phyloP scores from a whole-genome alignment of 148 eudicot species.

The Rhododendron simsii region DNA sequence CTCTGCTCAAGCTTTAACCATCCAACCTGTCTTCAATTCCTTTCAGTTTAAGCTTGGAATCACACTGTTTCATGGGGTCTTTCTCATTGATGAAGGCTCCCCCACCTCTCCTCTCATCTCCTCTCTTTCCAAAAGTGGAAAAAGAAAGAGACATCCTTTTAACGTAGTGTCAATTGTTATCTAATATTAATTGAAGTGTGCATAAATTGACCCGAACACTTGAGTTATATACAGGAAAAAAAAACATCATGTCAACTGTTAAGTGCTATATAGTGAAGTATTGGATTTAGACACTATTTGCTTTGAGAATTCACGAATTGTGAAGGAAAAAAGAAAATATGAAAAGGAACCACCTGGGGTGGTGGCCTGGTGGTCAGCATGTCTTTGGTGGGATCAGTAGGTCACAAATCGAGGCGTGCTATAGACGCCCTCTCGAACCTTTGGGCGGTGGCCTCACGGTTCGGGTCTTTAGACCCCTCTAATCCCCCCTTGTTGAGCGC shows the following conservation, averaged over 20 bases:
- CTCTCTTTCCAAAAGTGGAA: neutral
- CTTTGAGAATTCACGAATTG: neutral
- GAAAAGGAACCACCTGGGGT: no score
- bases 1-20: slow-evolving; percentile 4
- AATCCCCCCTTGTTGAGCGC: no score
- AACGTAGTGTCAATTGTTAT: neutral
- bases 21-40: slow-evolving; percentile 9
- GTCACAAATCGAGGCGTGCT: no score
- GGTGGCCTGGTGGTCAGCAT: no score
- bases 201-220: no score
- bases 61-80: neutral
- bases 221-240: no score
- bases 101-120: neutral
- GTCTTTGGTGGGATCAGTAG: no score
- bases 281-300: neutral
- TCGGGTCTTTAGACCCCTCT: no score
- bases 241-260: neutral
- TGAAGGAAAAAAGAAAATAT: neutral
- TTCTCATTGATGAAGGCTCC: slow-evolving; percentile 3
- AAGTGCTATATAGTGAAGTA: neutral
- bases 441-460: no score
- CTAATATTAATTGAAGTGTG: neutral
- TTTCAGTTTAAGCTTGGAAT: slow-evolving; percentile 14
- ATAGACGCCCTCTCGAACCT: no score
- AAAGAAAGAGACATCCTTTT: neutral